Base-by-base conservation (phyloP, 148 eudicot genomes). In the Vaccinium vitisidaea region DNA sequence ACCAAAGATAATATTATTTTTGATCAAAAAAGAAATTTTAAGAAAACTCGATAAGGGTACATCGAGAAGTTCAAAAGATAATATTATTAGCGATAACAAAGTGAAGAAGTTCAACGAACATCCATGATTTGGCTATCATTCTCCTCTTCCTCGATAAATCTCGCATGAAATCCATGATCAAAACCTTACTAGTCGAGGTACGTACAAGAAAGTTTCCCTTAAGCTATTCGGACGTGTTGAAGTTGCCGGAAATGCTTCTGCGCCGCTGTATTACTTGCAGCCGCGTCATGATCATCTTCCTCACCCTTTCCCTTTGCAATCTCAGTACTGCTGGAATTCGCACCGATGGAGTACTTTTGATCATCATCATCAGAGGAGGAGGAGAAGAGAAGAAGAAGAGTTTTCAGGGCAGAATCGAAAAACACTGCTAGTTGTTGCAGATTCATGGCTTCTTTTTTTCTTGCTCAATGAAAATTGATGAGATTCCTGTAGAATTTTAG, bases 171-270 rank as follows among this genome's bases (percentile, higher is more conserved):
- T 67, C 11, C 73, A 67, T 67, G 73, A 67, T 67, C 73, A 30
- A 25, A 67, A 25, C 27, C 36, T 43, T 3, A 5, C 46, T 9
- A 53, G 55, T 53, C 2, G 14, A 53, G 55, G 14, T 13, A 13
- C 15, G 14, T 13, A 13, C 32, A 3, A 71, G 49, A 11, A 56
- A 32, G 48, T 80, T 80, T 59, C 6, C 11, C 49, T 81, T 18
- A 81, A 61, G 55, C 53, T 49, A 70, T 70, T 63, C 56, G 73
- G 10, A 81, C 7, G 32, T 81, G 83, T 81, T 82, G 83, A 67
- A 67, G 58, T 49, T 67, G 83, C 43, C 59, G 83, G 30, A 82
- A 82, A 58, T 82, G 83, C 5, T 81, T 81, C 7, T 59, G 83
- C 11, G 83, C 83, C 5, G 83, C 39, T 5, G 54, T 12, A 39